phyloP scores from a whole-genome alignment of 2,329 filamentous ascomycete genomes.

The Colletotrichum noveboracense region DNA sequence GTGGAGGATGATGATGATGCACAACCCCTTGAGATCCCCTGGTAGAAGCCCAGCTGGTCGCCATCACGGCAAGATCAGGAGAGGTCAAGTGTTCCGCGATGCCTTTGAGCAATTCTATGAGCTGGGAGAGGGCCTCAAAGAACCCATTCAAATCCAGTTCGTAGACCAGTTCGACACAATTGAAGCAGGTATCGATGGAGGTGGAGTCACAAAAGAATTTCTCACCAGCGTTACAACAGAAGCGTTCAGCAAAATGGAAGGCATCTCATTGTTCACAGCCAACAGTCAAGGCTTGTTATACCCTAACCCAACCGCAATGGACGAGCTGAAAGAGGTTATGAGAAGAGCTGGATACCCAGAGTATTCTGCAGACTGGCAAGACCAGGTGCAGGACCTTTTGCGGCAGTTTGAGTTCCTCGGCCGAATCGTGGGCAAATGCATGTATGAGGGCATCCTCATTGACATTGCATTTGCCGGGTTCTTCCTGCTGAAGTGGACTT shows the following conservation, averaged over 20 bases:
- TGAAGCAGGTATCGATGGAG: constrained; percentile 95
- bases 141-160: constrained; percentile 96
- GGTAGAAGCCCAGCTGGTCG: constrained; percentile 50
- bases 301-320: constrained; percentile 81
- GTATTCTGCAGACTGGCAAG: constrained; percentile 60
- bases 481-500: constrained; percentile 94
- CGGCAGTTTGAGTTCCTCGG: constrained; percentile 89
- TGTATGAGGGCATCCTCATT: constrained; percentile 95
- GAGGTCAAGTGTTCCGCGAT: constrained; percentile 83
- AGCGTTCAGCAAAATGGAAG: constrained; percentile 70
- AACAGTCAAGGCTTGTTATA: constrained; percentile 89
- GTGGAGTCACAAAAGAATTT: constrained; percentile 97
- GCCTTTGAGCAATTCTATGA: constrained; percentile 84
- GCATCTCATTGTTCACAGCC: constrained; percentile 71
- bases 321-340: constrained; percentile 68
- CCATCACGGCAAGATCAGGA: constrained; percentile 80
- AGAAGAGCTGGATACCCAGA: constrained; percentile 57
- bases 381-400: constrained; percentile 64
- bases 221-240: constrained; percentile 86
- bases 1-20: constrained; percentile 25
- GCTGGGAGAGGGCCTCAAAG: constrained; percentile 84
- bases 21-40: constrained; percentile 21
- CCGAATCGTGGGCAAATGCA: constrained; percentile 90
- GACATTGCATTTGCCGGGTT: constrained; percentile 94
- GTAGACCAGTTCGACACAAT: constrained; percentile 85